A percentile compares a stretch with the other conserved stretches of the same genome.
phyloP scores from a whole-genome alignment of 768 basidiomycete species.

The Collybia sordida region DNA sequence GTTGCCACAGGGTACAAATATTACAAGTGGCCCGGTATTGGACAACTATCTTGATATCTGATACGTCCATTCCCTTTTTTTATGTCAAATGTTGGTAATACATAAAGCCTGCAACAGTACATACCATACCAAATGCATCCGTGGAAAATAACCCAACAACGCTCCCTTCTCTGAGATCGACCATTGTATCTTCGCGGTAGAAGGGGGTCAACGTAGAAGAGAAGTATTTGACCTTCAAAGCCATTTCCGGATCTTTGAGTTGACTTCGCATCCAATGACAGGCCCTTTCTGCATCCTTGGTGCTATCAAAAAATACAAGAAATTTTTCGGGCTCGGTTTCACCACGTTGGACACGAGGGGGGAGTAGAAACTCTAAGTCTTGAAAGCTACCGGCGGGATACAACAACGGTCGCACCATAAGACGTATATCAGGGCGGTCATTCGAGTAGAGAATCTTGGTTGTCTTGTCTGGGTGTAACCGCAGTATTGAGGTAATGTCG shows the following conservation, averaged over 20 bases:
- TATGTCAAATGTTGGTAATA: not conserved
- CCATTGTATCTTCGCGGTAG: conserved; percentile 17
- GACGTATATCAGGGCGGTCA: conserved; percentile 30
- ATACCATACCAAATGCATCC: conserved; percentile 30
- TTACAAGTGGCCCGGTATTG: not conserved
- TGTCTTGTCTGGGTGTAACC: conserved; percentile 13
- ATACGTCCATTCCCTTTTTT: not conserved
- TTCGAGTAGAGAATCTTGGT: conserved; percentile 21
- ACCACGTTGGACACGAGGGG: conserved; percentile 3
- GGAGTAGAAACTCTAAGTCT: conserved; percentile 19
- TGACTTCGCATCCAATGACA: conserved; percentile 10
- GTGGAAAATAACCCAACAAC: conserved; percentile 21
- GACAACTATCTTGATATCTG: not conserved
- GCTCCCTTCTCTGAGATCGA: conserved; percentile 9
- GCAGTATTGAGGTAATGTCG: conserved; percentile 19
- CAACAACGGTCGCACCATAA: conserved; percentile 21
- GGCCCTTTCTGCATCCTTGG: conserved; percentile 13
- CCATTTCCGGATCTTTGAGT: conserved; percentile 9
- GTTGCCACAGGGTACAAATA: not conserved
- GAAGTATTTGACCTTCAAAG: conserved; percentile 26
- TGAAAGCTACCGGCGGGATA: conserved; percentile 18
- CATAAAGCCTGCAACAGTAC: not conserved
- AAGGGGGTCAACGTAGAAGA: conserved; percentile 25
- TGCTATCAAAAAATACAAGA: conserved; percentile 26
- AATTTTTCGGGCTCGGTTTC: conserved; percentile 12